phyloP scores from a whole-genome alignment of 208 protist species.

The Trypanosoma platydactyli region DNA sequence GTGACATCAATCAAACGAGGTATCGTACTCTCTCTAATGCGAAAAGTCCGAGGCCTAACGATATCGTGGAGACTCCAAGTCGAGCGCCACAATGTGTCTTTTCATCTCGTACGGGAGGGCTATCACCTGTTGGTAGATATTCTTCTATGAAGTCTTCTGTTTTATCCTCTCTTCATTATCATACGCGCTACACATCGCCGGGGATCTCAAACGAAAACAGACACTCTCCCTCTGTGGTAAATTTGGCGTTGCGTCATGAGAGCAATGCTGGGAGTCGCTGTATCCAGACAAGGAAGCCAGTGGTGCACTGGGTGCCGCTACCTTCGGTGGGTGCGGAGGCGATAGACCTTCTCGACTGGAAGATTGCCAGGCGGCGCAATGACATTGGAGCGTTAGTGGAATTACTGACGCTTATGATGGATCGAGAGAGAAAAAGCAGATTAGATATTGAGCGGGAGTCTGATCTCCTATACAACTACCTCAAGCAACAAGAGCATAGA shows the following conservation, averaged over 20 bases:
- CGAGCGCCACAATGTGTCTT: too few relatives aligned
- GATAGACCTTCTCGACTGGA: conserved; percentile 9
- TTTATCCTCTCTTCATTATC: too few relatives aligned
- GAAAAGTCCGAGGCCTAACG: too few relatives aligned
- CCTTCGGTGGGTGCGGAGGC: neutral
- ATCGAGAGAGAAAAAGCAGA: conserved; percentile 5
- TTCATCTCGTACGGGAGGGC: too few relatives aligned
- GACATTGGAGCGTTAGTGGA: conserved; percentile 27
- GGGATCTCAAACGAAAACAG: too few relatives aligned
- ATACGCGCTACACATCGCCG: too few relatives aligned
- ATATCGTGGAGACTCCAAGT: too few relatives aligned
- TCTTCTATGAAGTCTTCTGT: too few relatives aligned
- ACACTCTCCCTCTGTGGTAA: too few relatives aligned
- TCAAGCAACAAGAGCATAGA: neutral
- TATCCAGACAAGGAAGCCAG: neutral
- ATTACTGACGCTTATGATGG: neutral
- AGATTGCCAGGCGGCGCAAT: conserved; percentile 6
- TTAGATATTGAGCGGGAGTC: neutral
- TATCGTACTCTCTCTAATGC: too few relatives aligned
- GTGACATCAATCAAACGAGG: too few relatives aligned
- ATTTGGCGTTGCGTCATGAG: neutral
- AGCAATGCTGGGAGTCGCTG: neutral
- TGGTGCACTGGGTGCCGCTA: neutral
- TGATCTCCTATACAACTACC: neutral
- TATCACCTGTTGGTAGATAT: too few relatives aligned